Conservation (phyloP, 768 basidiomycete genomes). For the Xerocomellus intermedius region DNA sequence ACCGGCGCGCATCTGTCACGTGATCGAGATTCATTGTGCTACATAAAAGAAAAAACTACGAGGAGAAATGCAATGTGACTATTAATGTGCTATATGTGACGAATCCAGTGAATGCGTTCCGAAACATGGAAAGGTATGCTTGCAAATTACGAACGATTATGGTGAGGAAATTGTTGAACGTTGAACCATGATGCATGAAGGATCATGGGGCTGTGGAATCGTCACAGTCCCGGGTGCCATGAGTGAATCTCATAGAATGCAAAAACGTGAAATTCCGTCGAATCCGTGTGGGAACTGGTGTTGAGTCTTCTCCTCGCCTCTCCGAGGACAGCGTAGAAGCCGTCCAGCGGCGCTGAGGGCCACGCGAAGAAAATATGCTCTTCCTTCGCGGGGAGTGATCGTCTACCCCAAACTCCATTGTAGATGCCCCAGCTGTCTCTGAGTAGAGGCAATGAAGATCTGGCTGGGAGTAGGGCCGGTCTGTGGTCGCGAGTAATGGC, state of each 20-base stretch:
- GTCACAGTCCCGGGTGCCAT: conserved; percentile 9
- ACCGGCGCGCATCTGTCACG: conserved; percentile 26
- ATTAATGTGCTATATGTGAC: conserved; percentile 5
- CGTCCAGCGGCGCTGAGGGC: conserved; percentile 23
- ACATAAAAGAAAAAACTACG: conserved; percentile 7
- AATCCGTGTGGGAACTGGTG: conserved; percentile 21
- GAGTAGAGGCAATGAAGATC: conserved; percentile 28
- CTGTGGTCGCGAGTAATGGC: conserved; percentile 11
- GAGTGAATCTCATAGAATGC: conserved; percentile 35
- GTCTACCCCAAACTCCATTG: conserved; percentile 25
- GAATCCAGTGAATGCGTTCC: conserved; percentile 7
- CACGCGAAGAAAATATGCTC: conserved; percentile 14
- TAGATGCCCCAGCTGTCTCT: conserved; percentile 9
- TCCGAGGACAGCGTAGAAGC: conserved; percentile 14
- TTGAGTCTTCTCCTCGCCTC: conserved; percentile 14
- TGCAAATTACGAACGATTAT: conserved; percentile 9
- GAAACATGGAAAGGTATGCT: conserved; percentile 20
- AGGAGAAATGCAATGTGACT: conserved; percentile 12
- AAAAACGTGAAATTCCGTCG: conserved; percentile 38
- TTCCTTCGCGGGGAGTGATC: conserved; percentile 11
- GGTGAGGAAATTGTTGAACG: background rate
- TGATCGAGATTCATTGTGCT: conserved; percentile 20
- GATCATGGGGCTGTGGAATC: conserved; percentile 10
- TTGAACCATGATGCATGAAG: too few species aligned
- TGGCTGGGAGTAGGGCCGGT: conserved; percentile 32